These are phyloP conservation scores for Aspergillus sp. DNA, from an alignment of 2,329 filamentous ascomycete species.

Conservation along the genomic window DNA sequence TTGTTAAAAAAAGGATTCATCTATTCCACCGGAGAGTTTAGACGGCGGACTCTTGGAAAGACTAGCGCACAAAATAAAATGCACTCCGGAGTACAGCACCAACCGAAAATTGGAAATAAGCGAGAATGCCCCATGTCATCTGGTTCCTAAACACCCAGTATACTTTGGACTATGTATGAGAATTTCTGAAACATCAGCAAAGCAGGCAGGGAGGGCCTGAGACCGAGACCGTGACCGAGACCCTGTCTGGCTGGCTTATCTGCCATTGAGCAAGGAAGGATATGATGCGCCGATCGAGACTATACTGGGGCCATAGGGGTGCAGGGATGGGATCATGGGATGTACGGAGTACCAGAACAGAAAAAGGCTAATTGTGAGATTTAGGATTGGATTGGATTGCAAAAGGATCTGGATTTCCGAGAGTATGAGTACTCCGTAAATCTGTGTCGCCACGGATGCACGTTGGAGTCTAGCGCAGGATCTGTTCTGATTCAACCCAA, in stretches of 20 bases:
- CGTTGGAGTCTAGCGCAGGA: not conserved
- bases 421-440: too few species aligned
- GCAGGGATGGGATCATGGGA: not conserved
- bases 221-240: not conserved
- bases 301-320: not conserved
- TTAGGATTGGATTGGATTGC: not conserved
- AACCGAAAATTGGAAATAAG: not conserved
- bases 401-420: not conserved
- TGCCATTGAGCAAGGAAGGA: not conserved
- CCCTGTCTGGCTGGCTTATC: not conserved
- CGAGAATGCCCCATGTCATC: not conserved
- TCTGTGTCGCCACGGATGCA: not conserved
- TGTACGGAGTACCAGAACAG: not conserved
- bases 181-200: not conserved
- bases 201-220: not conserved
- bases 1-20: not conserved
- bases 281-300: not conserved
- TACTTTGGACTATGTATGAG: not conserved
- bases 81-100: too few species aligned
- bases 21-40: not conserved
- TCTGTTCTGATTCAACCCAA: not conserved
- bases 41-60: not conserved
- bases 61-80: too few species aligned
- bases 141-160: not conserved
- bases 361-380: not conserved